phyloP scores from a whole-genome alignment of 1,284 basidiomycete species.

The Puccinia polysora region DNA sequence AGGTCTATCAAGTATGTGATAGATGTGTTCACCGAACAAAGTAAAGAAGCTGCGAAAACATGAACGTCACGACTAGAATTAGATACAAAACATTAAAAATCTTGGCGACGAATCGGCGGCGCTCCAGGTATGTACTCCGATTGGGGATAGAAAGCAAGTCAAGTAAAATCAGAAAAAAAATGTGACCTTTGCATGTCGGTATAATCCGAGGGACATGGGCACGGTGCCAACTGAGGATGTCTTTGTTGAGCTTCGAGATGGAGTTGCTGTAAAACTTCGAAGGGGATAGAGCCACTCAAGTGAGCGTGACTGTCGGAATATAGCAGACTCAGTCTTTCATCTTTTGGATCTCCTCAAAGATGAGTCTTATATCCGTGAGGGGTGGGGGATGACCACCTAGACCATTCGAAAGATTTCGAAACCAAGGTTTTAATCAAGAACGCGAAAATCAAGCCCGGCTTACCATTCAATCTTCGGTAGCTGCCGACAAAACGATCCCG shows the following conservation, averaged over 20 bases:
- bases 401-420: too few species aligned
- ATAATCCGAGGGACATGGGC: background rate
- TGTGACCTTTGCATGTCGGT: too few species aligned
- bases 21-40: slow-evolving; percentile 1
- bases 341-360: background rate
- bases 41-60: slow-evolving; percentile 17
- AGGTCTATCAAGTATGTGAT: background rate
- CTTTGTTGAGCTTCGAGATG: background rate
- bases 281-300: slow-evolving; percentile 7
- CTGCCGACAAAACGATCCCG: background rate
- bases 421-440: background rate
- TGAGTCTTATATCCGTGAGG: background rate
- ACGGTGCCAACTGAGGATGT: background rate
- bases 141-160: too few species aligned
- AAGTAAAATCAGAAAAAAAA: background rate
- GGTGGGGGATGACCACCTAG: too few species aligned
- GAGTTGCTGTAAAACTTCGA: background rate
- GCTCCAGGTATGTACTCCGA: too few species aligned
- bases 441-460: background rate
- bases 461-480: slow-evolving; percentile 12
- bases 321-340: background rate
- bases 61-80: background rate
- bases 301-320: slow-evolving; percentile 7
- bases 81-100: too few species aligned
- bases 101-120: too few species aligned